phyloP scores from a whole-genome alignment of 257 asterid genomes.

The Knoxia roxburghii region DNA sequence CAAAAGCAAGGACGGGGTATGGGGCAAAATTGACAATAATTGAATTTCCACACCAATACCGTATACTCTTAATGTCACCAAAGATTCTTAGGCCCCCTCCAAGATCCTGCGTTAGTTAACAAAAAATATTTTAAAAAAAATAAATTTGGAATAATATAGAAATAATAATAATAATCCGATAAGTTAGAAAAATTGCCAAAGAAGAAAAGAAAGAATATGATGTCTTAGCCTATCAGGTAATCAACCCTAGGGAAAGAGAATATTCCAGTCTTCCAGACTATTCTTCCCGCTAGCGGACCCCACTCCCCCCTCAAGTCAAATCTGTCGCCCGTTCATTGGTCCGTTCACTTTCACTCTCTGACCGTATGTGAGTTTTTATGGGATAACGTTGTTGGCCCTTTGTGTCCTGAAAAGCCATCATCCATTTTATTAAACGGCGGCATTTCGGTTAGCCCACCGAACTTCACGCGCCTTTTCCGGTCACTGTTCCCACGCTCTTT shows the following conservation, averaged over 20 bases:
- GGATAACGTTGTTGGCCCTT: slow-evolving; percentile 9
- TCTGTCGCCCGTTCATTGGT: not conserved
- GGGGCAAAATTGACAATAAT: no score
- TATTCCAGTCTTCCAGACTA: slow-evolving; percentile 5
- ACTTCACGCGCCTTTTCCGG: slow-evolving; percentile 14
- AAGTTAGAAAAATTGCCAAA: not conserved
- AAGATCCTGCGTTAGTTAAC: not conserved
- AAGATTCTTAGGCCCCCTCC: not conserved
- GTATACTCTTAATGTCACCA: no score
- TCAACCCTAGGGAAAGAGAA: not conserved
- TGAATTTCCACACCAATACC: no score
- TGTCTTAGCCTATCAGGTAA: slow-evolving; percentile 5
- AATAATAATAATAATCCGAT: not conserved
- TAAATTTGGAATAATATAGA: no score
- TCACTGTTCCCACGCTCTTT: slow-evolving; percentile 12
- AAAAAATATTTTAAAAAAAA: no score
- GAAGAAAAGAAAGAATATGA: not conserved
- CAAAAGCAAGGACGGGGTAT: no score
- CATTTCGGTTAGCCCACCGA: not conserved
- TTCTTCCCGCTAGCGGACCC: not conserved
- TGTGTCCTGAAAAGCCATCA: slow-evolving; percentile 3
- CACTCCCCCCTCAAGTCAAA: not conserved
- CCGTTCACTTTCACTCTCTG: not conserved
- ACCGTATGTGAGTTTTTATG: not conserved
- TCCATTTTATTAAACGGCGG: not conserved